phyloP scores from a whole-genome alignment of 345 rosid genomes.

The Diplotaxis tenuifolia region DNA sequence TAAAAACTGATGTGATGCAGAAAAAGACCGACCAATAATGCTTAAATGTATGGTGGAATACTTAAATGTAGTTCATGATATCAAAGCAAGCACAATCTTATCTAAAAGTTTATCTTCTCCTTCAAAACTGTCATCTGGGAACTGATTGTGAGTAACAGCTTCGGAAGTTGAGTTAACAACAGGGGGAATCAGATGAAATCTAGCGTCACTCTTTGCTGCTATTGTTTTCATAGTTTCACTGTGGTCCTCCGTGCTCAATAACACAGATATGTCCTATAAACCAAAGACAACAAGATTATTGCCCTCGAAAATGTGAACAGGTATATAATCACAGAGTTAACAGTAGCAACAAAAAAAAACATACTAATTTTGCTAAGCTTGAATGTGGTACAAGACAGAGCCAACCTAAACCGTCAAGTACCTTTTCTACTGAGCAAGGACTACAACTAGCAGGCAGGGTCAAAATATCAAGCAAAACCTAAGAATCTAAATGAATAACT shows the following conservation, averaged over 20 bases:
- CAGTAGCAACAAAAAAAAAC: background rate
- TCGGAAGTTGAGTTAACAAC: conserved; percentile 43
- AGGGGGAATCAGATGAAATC: conserved; percentile 66
- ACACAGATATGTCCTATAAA: conserved; percentile 66
- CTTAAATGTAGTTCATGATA: conserved; percentile 11
- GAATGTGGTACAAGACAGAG: background rate
- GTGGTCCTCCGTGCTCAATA: too few species aligned
- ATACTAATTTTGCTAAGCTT: background rate
- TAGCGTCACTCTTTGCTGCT: conserved; percentile 65
- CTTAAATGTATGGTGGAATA: background rate
- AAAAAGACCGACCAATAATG: conserved; percentile 11
- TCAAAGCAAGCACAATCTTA: conserved; percentile 32
- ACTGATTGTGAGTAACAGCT: conserved; percentile 31
- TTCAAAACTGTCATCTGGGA: conserved; percentile 39
- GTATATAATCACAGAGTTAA: background rate
- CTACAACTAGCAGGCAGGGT: too few species aligned
- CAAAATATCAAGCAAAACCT: too few species aligned
- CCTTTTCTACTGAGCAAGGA: background rate
- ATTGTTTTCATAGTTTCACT: conserved; percentile 59
- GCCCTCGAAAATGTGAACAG: background rate
- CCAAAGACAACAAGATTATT: conserved; percentile 12
- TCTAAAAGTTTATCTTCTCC: conserved; percentile 40
- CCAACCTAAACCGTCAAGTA: background rate
- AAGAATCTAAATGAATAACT: too few species aligned
- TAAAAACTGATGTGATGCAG: conserved; percentile 25